Base-by-base conservation (phyloP, 306 rosid species). In the Prinsepia uniflora region DNA sequence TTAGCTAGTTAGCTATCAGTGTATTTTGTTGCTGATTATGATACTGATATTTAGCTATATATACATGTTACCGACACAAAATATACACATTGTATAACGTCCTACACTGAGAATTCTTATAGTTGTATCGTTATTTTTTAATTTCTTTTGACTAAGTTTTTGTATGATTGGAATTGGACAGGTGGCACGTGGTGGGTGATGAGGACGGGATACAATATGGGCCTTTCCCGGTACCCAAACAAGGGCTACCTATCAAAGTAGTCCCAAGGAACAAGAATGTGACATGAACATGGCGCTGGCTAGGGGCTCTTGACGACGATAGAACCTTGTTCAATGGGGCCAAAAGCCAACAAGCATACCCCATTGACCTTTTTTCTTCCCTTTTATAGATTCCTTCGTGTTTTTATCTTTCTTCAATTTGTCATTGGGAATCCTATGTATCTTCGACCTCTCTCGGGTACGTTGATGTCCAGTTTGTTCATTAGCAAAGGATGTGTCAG, bases 141-240 rank as follows among this genome's bases (percentile, higher is more conserved):
- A n/a, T n/a, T n/a, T n/a, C n/a, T n/a, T n/a, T n/a, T n/a, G n/a
- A n/a, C n/a, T n/a, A n/a, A 58, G 43, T 8, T 49, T 17, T 17
- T 67, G 47, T 42, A 41, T 52, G 50, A 11, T 76, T 80, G 62
- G 10, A 12, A 59, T 50, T 41, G 46, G 59, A 18, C 78, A 92
- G 98, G 82, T 92, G 98, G 96, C 71, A 81, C 71, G 87, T 88
- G 46, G 61, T 76, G 44, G 92, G 87, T 77, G 81, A 80, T 49
- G 89, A 78, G 49, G 84, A 90, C 43, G 96, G 92, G 18, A 88
- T 92, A 66, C 92, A 92, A 44, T 92, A 92, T 53, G 90, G 88
- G 49, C 98, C 98, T 75, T 92, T 92, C 78, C 98, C 98, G 0
- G 96, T 92, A 75, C 98, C 98, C 59, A 91, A 89, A 74, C 88